These are phyloP conservation scores for Plasmodium malariae DNA, from an alignment of 169 alveolate genomes.

Conservation along the genomic window DNA sequence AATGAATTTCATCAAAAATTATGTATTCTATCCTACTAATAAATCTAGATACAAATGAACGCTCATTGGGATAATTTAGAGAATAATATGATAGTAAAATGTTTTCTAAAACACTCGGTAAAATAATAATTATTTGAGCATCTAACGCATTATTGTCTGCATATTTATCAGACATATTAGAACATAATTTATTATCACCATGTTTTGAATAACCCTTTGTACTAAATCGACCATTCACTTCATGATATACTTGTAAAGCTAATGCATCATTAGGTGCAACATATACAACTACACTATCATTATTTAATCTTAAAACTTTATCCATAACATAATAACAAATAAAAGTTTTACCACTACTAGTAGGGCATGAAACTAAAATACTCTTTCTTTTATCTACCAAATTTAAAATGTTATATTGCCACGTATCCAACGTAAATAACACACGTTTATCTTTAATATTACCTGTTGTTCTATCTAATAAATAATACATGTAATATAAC, in stretches of 20 bases:
- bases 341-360: conserved; percentile 94
- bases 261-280: conserved; percentile 93
- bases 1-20: conserved; percentile 93
- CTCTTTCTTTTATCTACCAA: conserved; percentile 88
- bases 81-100: conserved; percentile 86
- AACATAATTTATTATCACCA: conserved; percentile 78
- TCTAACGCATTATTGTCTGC: conserved; percentile 86
- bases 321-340: conserved; percentile 95
- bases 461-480: conserved; percentile 89
- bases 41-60: conserved; percentile 63
- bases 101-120: conserved; percentile 91
- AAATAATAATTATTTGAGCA: conserved; percentile 91
- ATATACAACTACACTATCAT: conserved; percentile 91
- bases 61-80: conserved; percentile 79
- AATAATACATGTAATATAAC: conserved; percentile 89
- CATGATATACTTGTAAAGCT: conserved; percentile 93
- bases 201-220: conserved; percentile 88
- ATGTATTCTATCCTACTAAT: conserved; percentile 88
- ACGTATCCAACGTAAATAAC: conserved; percentile 92
- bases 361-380: conserved; percentile 92
- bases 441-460: conserved; percentile 91
- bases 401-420: conserved; percentile 92
- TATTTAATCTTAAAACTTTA: conserved; percentile 88
- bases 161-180: conserved; percentile 83
- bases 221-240: conserved; percentile 92